Percentiles rank a stretch among this genome's conserved stretches.
Evolutionary conservation across 2,329 filamentous ascomycete genomes (phyloP).

Genomic region (Neophaeococcomyces mojaviensis): DNA sequence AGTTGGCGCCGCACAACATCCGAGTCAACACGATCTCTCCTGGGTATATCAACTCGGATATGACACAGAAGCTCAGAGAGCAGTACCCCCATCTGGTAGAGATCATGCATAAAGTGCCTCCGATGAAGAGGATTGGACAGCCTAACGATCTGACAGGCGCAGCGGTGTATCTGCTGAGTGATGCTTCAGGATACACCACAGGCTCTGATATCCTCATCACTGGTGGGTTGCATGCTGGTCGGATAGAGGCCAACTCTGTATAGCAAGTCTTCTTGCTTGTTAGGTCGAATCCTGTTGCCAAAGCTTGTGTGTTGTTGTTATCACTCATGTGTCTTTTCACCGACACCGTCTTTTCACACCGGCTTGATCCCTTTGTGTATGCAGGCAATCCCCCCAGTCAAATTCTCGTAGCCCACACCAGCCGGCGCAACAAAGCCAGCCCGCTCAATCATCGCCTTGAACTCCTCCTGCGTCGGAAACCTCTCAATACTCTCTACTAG

Average conservation of each 20-base stretch:
- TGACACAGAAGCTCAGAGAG: constrained; percentile 37
- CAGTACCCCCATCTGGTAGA: constrained; percentile 13
- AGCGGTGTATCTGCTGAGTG: constrained; percentile 35
- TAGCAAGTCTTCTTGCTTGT: not conserved
- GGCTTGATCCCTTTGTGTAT: constrained; percentile 97
- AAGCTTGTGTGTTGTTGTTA: too few species aligned
- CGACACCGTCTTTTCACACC: constrained; percentile 9
- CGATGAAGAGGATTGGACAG: constrained; percentile 27
- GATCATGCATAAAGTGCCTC: constrained; percentile 11
- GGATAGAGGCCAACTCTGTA: constrained; percentile 10
- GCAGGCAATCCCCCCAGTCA: constrained; percentile 86
- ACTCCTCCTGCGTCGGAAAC: constrained; percentile 81
- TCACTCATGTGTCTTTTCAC: not conserved
- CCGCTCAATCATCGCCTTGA: constrained; percentile 70
- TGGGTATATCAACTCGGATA: constrained; percentile 37
- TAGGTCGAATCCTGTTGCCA: too few species aligned
- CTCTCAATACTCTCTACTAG: constrained; percentile 94
- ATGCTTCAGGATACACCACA: constrained; percentile 38
- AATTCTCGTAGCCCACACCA: constrained; percentile 75
- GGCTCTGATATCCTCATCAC: constrained; percentile 30
- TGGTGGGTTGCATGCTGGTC: constrained; percentile 32
- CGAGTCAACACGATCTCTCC: constrained; percentile 43
- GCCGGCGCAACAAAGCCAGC: constrained; percentile 61
- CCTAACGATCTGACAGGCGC: constrained; percentile 34
- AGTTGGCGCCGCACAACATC: constrained; percentile 43